These are phyloP conservation scores for Schwanniomyces yamadae DNA, from an alignment of 805 yeast genomes.

Conservation along the genomic window DNA sequence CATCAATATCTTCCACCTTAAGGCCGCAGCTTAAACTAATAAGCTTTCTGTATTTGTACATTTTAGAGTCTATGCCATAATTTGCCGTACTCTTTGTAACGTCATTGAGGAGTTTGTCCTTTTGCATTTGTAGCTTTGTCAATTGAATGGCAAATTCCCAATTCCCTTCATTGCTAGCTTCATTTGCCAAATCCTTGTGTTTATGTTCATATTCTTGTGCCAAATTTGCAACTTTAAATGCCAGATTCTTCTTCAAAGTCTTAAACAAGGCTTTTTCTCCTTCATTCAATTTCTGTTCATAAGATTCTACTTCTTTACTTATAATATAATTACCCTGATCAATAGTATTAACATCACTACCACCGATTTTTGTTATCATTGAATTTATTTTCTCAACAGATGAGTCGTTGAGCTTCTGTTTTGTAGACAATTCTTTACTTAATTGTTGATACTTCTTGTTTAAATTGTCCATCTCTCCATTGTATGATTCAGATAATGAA, in stretches of 20 bases:
- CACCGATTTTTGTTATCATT: conserved; percentile 29
- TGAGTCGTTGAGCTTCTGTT: conserved; percentile 45
- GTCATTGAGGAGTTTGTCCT: conserved; percentile 43
- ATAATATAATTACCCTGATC: conserved; percentile 27
- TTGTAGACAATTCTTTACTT: conserved; percentile 46
- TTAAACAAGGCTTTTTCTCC: conserved; percentile 23
- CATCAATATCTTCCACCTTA: conserved; percentile 74
- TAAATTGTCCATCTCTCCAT: conserved; percentile 45
- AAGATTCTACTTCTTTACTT: conserved; percentile 13
- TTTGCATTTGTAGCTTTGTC: conserved; percentile 51
- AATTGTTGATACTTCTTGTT: conserved; percentile 20
- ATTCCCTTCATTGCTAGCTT: conserved; percentile 12
- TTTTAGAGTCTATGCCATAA: conserved; percentile 51
- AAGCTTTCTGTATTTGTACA: conserved; percentile 74
- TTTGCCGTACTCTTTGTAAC: conserved; percentile 47
- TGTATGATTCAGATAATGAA: conserved; percentile 56
- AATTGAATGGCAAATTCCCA: conserved; percentile 29
- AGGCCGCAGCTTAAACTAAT: conserved; percentile 77
- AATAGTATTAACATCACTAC: conserved; percentile 21
- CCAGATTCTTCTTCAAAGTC: conserved; percentile 41
- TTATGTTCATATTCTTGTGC: conserved; percentile 40
- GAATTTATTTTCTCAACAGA: conserved; percentile 24
- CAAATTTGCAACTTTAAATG: conserved; percentile 42
- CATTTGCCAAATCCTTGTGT: conserved; percentile 14
- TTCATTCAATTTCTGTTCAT: conserved; percentile 13